Evolutionary conservation across 1,284 basidiomycete genomes (phyloP).

Genomic region (Ustilago sp.): DNA sequence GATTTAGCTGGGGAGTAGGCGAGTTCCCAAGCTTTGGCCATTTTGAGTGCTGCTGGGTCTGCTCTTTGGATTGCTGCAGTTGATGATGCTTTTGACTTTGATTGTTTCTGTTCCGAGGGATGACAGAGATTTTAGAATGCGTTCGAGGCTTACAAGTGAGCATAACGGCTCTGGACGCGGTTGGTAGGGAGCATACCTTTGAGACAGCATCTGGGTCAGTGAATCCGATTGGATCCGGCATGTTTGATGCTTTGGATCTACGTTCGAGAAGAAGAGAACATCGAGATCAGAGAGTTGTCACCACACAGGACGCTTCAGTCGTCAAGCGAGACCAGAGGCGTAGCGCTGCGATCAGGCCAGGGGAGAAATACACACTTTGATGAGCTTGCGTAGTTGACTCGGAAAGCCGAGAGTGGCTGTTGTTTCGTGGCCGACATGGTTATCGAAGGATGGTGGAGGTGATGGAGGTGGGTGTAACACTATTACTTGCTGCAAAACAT

Average conservation of each 20-base stretch:
- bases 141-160: neutral
- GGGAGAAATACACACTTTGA: slow-evolving; percentile 31
- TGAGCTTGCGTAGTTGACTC: slow-evolving; percentile 44
- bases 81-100: slow-evolving; percentile 28
- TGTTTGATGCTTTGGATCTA: slow-evolving; percentile 32
- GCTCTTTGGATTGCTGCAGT: slow-evolving; percentile 29
- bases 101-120: slow-evolving; percentile 25
- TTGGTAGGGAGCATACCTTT: slow-evolving; percentile 26
- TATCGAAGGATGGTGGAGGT: neutral
- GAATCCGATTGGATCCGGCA: slow-evolving; percentile 40
- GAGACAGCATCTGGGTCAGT: slow-evolving; percentile 36
- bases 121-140: neutral
- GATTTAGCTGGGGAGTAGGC: slow-evolving; percentile 64
- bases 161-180: neutral
- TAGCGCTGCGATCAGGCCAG: neutral
- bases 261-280: neutral
- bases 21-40: slow-evolving; percentile 66
- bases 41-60: slow-evolving; percentile 59
- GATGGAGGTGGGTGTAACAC: neutral
- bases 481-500: neutral
- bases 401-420: slow-evolving; percentile 41
- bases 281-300: neutral
- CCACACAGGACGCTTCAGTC: neutral
- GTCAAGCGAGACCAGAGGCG: neutral
- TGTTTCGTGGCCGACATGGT: slow-evolving; percentile 7